Evolutionary conservation across 306 rosid species (phyloP).

Genomic region (Vigna nakashimae): DNA sequence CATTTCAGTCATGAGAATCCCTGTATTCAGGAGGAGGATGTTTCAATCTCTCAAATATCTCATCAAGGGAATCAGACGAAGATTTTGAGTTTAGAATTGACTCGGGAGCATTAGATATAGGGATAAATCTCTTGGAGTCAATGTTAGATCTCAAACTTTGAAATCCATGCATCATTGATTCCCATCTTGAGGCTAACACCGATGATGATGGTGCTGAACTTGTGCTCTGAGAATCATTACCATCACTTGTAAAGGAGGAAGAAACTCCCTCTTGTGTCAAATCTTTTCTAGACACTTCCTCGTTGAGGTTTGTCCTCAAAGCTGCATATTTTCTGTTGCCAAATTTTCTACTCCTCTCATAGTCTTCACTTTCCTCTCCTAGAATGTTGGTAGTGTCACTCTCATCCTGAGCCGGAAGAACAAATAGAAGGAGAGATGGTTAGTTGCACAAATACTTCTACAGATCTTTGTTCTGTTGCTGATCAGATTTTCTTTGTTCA

Average conservation of each 20-base stretch:
- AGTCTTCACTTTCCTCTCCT: conserved; percentile 48
- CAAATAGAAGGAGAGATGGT: neutral
- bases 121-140: conserved; percentile 67
- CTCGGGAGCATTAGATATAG: conserved; percentile 59
- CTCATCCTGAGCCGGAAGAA: conserved; percentile 44
- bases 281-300: conserved; percentile 50
- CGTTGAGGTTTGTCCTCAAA: conserved; percentile 57
- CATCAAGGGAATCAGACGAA: conserved; percentile 83
- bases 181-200: conserved; percentile 75
- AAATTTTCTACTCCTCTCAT: conserved; percentile 57
- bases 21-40: conserved; percentile 57
- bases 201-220: conserved; percentile 47
- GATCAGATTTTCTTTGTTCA: conserved; percentile 5
- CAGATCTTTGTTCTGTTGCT: conserved; percentile 19
- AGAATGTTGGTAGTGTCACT: conserved; percentile 39
- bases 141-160: conserved; percentile 70
- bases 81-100: conserved; percentile 50
- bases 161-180: conserved; percentile 72
- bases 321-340: conserved; percentile 67
- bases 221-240: conserved; percentile 36
- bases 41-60: conserved; percentile 82
- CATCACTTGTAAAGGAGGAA: conserved; percentile 55
- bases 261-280: conserved; percentile 51
- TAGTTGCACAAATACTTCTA: conserved; percentile 15
- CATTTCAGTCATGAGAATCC: conserved; percentile 46